A percentile compares a stretch with the other conserved stretches of the same genome.
Evolutionary conservation across 2,329 filamentous ascomycete genomes (phyloP).

Genomic region (Madurella mycetomatis): DNA sequence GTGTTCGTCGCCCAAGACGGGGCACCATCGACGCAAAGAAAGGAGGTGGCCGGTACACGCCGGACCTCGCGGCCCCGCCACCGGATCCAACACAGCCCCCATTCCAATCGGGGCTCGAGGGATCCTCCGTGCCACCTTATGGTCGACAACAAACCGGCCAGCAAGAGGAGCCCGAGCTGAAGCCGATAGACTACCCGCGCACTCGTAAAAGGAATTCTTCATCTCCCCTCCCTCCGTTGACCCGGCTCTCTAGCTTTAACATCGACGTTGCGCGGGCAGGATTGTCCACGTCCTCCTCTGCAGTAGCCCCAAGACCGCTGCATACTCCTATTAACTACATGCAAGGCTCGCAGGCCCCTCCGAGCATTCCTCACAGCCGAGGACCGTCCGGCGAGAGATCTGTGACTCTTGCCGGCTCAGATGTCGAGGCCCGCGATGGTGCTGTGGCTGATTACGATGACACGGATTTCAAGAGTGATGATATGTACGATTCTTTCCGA

Average conservation of each 20-base stretch:
- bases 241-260: slow-evolving; percentile 51
- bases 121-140: slow-evolving; percentile 26
- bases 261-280: slow-evolving; percentile 48
- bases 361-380: slow-evolving; percentile 38
- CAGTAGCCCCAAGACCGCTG: slow-evolving; percentile 36
- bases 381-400: slow-evolving; percentile 45
- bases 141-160: slow-evolving; percentile 28
- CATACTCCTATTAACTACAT: slow-evolving; percentile 41
- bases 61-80: slow-evolving; percentile 42
- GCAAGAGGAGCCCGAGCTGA: slow-evolving; percentile 27
- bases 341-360: slow-evolving; percentile 26
- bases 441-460: slow-evolving; percentile 71
- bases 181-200: slow-evolving; percentile 16
- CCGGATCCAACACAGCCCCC: slow-evolving; percentile 24
- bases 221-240: slow-evolving; percentile 53
- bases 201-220: slow-evolving; percentile 36
- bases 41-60: slow-evolving; percentile 48
- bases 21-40: slow-evolving; percentile 37
- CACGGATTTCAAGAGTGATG: slow-evolving; percentile 74
- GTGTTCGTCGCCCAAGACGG: slow-evolving; percentile 53
- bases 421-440: slow-evolving; percentile 61
- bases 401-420: slow-evolving; percentile 66
- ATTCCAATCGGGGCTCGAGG: slow-evolving; percentile 28
- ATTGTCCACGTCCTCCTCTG: slow-evolving; percentile 37
- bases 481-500: slow-evolving; percentile 70